A percentile compares a stretch with the other conserved stretches of the same genome.
phyloP scores from a whole-genome alignment of 257 asterid genomes.

The Petrea volubilis region DNA sequence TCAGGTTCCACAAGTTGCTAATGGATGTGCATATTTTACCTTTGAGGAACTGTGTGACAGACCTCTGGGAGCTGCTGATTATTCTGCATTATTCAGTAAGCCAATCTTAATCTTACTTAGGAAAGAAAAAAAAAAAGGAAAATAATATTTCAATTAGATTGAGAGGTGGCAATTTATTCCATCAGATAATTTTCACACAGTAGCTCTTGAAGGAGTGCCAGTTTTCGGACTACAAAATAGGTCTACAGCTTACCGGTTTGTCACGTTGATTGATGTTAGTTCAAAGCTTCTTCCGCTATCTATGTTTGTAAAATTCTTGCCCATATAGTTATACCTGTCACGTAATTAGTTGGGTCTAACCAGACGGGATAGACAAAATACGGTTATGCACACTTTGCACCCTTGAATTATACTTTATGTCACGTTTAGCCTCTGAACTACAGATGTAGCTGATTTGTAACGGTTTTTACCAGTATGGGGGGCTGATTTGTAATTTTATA shows the following conservation, averaged over 20 bases:
- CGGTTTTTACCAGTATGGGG: too few relatives aligned
- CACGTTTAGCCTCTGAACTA: too few relatives aligned
- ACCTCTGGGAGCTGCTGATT: conserved; percentile 79
- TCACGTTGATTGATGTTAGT: conserved; percentile 72
- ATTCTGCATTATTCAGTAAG: conserved; percentile 63
- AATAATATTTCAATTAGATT: neutral
- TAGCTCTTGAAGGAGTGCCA: conserved; percentile 73
- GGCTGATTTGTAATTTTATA: too few relatives aligned
- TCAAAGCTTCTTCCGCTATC: too few relatives aligned
- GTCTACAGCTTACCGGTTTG: conserved; percentile 73
- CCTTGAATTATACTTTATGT: too few relatives aligned
- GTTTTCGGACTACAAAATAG: conserved; percentile 59
- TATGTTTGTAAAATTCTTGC: too few relatives aligned
- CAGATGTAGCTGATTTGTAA: too few relatives aligned
- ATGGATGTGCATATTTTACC: conserved; percentile 68
- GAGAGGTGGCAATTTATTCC: neutral
- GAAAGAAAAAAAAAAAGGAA: neutral
- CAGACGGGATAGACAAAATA: too few relatives aligned
- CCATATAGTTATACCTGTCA: too few relatives aligned
- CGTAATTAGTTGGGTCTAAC: too few relatives aligned
- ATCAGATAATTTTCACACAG: conserved; percentile 63
- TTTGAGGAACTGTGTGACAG: conserved; percentile 71
- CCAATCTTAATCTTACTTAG: neutral
- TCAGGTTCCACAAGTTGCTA: conserved; percentile 66
- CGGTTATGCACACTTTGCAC: too few relatives aligned